Conservation (phyloP, 768 basidiomycete species). For the Boletus subcaerulescens region DNA sequence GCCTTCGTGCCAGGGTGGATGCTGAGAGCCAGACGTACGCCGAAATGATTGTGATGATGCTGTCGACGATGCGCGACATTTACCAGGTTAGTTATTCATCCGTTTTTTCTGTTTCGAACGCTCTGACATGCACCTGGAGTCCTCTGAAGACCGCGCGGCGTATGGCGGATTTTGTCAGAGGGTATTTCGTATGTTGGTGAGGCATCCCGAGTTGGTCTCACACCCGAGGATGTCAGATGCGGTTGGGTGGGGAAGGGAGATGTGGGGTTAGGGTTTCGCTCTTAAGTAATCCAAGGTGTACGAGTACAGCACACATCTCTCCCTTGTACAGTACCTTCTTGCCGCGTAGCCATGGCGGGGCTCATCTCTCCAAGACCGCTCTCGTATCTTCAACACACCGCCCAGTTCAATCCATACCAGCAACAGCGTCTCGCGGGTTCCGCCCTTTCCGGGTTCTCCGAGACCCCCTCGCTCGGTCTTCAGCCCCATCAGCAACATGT, state of each 20-base stretch:
- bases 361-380: slow-evolving; percentile 61
- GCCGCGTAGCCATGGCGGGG: slow-evolving; percentile 48
- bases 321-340: slow-evolving; percentile 1
- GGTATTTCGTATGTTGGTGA: slow-evolving; percentile 28
- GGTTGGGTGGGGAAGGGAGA: slow-evolving; percentile 29
- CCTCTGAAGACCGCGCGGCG: slow-evolving; percentile 18
- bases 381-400: slow-evolving; percentile 61
- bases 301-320: slow-evolving; percentile 2
- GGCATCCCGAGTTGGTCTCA: slow-evolving; percentile 31
- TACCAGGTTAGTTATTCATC: slow-evolving; percentile 36
- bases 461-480: slow-evolving; percentile 57
- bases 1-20: slow-evolving; percentile 33
- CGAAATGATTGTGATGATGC: slow-evolving; percentile 42
- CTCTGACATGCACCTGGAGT: slow-evolving; percentile 11
- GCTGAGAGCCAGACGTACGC: slow-evolving; percentile 39
- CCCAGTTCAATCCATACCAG: slow-evolving; percentile 59
- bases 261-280: slow-evolving; percentile 27
- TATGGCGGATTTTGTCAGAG: slow-evolving; percentile 37
- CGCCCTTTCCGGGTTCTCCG: slow-evolving; percentile 46
- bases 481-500: slow-evolving; percentile 55
- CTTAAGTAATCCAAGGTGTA: slow-evolving; percentile 21
- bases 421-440: slow-evolving; percentile 38
- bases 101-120: neutral
- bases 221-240: slow-evolving; percentile 33
- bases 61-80: slow-evolving; percentile 51